Conservation (phyloP, 106 monocot genomes). For the Allium cepa region DNA sequence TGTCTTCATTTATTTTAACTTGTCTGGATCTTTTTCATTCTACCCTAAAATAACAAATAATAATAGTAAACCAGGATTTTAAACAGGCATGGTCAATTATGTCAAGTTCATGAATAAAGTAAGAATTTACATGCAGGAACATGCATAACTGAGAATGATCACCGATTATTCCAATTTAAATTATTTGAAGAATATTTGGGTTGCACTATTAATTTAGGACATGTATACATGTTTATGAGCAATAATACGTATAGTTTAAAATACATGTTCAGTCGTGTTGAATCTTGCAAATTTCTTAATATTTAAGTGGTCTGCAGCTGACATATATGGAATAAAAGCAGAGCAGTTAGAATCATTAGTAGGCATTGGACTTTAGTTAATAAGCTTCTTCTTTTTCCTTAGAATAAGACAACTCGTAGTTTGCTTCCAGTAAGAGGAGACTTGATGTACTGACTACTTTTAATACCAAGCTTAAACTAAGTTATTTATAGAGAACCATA, state of each 20-base stretch:
- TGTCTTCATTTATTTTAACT: neutral
- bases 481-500: neutral
- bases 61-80: too few relatives aligned
- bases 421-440: neutral
- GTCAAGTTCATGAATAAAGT: neutral
- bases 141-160: neutral
- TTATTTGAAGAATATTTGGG: slow-evolving; percentile 3
- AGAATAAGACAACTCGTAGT: slow-evolving; percentile 2
- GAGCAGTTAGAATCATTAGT: slow-evolving; percentile 7
- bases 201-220: neutral
- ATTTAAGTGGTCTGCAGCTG: too few relatives aligned
- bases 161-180: too few relatives aligned
- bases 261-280: slow-evolving; percentile 2
- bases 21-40: neutral
- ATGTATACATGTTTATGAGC: neutral
- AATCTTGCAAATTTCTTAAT: neutral
- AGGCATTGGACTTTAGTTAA: slow-evolving; percentile 7
- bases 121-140: slow-evolving; percentile 2
- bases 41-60: neutral
- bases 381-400: slow-evolving; percentile 6
- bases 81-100: neutral
- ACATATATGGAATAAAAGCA: too few relatives aligned
- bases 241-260: neutral
- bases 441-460: slow-evolving; percentile 11
- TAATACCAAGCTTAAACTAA: neutral